Percentiles rank a stretch among this genome's conserved stretches.
Conservation (phyloP, 2,329 filamentous ascomycete species). For the Periconia sp. region DNA sequence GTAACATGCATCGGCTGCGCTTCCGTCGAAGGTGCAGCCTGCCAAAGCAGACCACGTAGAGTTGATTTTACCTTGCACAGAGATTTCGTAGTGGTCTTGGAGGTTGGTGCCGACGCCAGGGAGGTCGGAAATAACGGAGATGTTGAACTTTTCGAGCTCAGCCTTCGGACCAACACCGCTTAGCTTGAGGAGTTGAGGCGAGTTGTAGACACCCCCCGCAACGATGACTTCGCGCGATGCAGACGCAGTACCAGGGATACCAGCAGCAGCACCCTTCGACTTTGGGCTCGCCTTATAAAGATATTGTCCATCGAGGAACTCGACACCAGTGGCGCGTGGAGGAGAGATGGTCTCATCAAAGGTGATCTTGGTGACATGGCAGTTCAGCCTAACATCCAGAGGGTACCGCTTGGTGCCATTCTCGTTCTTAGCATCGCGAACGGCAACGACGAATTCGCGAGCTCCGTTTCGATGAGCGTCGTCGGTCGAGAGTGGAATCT, state of each 20-base stretch:
- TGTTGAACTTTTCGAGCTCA: conserved; percentile 60
- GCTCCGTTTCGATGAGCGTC: conserved; percentile 58
- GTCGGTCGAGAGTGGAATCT: conserved; percentile 64
- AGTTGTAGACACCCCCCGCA: conserved; percentile 63
- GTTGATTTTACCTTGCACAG: conserved; percentile 54
- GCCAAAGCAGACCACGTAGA: conserved; percentile 45
- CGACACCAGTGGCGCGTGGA: conserved; percentile 55
- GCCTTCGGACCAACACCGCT: conserved; percentile 65
- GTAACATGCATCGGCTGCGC: conserved; percentile 54
- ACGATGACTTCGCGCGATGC: conserved; percentile 42
- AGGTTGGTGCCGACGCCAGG: conserved; percentile 70
- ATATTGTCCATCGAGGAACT: conserved; percentile 50
- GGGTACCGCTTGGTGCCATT: conserved; percentile 62
- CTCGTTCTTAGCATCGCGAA: conserved; percentile 55
- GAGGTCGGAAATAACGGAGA: conserved; percentile 62
- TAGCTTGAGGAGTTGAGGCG: conserved; percentile 69
- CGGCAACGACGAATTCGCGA: conserved; percentile 61
- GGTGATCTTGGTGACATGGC: conserved; percentile 68
- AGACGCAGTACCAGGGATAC: conserved; percentile 44
- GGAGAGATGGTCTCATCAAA: conserved; percentile 68
- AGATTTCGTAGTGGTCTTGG: conserved; percentile 64
- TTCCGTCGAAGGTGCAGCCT: conserved; percentile 49
- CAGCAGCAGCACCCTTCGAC: conserved; percentile 29
- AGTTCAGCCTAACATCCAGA: conserved; percentile 65
- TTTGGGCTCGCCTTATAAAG: conserved; percentile 52